Base-by-base conservation (phyloP, 768 basidiomycete genomes). In the Lactarius deliciosus region DNA sequence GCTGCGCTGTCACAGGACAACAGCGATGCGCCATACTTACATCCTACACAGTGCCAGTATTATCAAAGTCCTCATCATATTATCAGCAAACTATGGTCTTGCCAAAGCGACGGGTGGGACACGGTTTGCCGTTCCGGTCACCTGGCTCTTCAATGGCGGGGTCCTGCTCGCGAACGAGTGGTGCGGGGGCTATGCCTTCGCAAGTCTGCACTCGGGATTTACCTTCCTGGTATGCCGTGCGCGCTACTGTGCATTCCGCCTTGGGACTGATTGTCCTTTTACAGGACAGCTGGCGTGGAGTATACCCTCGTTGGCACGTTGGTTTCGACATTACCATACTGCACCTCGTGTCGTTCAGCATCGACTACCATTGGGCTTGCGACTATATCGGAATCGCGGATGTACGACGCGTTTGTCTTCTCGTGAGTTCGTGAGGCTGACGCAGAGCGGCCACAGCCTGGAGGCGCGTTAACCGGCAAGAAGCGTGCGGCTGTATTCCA, bases 301-400 rank as follows among this genome's bases (percentile, higher is more conserved):
- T 92, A 20, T 89, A 96, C 25, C 25, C 25, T 28, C 25, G 25
- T 28, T 28, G 25, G 97, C 86, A 98, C 70, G 82, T 98, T 71
- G 85, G 80, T 70, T 98, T 96, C 81, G 98, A 98, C 75, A 94
- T 98, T 70, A 94, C 95, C 2, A 96, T 96, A 90, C 82, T 98
- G 50, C 86, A 96, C 38, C 82, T 98, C 16, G 25, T 28, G 82
- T 96, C 95, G 0, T 98, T 94, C 79, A 90, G 87, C 68, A 86
- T 96, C 86, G 97, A 99, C 74, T 89, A 90, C 73, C 86, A 92
- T 72, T 98, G 96, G 96, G 85, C 92, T 5, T 85, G 80, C 70
- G 79, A 75, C 16, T 70, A 75, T 5, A 71, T 72, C 28, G 77
- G 74, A n/a, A 71, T 77, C 18, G 57, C 73, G 47, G 81, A 86